Percentiles rank a stretch among this genome's conserved stretches.
These are phyloP conservation scores for Cicer judaicum DNA, from an alignment of 306 rosid genomes.

Conservation along the genomic window DNA sequence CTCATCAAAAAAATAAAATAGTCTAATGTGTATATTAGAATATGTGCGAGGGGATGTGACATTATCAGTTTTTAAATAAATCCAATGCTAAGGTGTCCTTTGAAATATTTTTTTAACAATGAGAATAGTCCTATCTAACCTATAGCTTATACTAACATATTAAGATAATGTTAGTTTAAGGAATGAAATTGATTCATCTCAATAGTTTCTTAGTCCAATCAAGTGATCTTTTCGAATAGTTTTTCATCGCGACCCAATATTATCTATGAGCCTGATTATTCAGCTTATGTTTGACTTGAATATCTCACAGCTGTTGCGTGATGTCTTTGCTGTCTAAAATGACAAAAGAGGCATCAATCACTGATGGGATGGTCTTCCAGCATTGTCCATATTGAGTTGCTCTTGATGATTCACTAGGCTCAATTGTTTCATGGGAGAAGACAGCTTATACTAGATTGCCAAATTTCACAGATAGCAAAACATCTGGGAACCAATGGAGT, in stretches of 20 bases:
- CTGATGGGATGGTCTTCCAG: neutral
- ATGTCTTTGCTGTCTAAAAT: neutral
- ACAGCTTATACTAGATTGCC: too few species aligned
- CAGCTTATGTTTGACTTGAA: neutral
- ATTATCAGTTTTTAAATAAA: neutral
- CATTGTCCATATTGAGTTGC: neutral
- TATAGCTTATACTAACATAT: neutral
- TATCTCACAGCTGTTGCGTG: neutral
- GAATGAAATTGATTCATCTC: neutral
- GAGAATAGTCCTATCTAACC: neutral
- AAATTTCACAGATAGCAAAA: too few species aligned
- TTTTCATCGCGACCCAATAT: too few species aligned
- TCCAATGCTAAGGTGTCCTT: constrained; percentile 19
- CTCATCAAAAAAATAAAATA: constrained; percentile 1
- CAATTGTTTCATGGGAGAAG: neutral
- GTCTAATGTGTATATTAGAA: neutral
- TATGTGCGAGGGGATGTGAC: constrained; percentile 38
- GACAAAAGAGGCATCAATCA: neutral
- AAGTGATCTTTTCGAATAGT: too few species aligned
- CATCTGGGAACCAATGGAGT: neutral
- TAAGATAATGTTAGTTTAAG: neutral
- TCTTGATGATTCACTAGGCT: neutral
- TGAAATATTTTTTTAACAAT: neutral
- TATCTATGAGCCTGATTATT: neutral
- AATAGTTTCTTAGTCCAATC: too few species aligned